Conservation (phyloP, 768 basidiomycete species). For the Sarcodon sp. region DNA sequence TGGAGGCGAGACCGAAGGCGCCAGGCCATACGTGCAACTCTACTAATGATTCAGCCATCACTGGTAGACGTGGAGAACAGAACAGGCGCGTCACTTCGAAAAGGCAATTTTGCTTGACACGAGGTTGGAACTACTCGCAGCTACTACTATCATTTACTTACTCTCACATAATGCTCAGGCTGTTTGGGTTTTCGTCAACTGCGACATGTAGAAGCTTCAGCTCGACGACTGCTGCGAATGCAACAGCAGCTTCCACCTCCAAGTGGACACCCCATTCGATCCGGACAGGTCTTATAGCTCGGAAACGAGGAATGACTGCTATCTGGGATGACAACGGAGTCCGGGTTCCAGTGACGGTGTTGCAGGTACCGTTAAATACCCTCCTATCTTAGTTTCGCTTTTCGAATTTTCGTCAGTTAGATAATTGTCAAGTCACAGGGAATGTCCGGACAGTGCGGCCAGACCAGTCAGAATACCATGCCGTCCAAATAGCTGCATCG, state of each 20-base stretch:
- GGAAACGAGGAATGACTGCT: conserved; percentile 92
- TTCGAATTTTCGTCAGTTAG: conserved; percentile 34
- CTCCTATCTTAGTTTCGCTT: neutral
- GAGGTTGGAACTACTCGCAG: neutral
- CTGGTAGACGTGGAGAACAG: neutral
- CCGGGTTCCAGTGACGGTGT: conserved; percentile 81
- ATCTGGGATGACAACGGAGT: conserved; percentile 89
- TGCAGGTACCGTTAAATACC: conserved; percentile 50
- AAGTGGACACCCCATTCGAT: conserved; percentile 83
- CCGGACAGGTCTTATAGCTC: conserved; percentile 86
- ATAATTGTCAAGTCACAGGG: conserved; percentile 83
- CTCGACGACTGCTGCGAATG: conserved; percentile 7
- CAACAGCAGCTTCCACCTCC: conserved; percentile 14
- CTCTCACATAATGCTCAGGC: neutral
- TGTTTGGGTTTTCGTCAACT: neutral
- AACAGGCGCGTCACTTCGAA: neutral
- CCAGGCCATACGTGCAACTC: conserved; percentile 59
- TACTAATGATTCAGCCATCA: neutral
- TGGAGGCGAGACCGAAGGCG: conserved; percentile 49
- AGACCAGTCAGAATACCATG: conserved; percentile 69
- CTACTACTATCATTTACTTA: neutral
- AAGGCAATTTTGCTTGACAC: neutral
- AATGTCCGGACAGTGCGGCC: conserved; percentile 54
- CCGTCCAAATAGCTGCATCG: conserved; percentile 86
- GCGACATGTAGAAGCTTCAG: neutral